Evolutionary conservation across 73 alveolate species (phyloP).

Genomic region (Tetrahymena malaccensis): DNA sequence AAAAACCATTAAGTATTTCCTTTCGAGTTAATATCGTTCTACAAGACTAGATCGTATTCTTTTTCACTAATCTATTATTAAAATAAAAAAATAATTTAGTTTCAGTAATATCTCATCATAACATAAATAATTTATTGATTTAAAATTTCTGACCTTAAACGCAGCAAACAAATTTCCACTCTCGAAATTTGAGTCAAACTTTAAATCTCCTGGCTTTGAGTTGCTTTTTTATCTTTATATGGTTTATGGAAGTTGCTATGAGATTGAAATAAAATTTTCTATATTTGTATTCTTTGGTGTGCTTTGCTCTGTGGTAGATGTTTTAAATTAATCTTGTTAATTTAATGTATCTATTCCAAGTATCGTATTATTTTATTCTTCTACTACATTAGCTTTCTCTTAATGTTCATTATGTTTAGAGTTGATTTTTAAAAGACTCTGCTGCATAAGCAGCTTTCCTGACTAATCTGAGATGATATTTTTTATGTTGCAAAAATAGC

Average conservation of each 20-base stretch:
- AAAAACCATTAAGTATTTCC: conserved; percentile 87
- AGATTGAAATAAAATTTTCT: not conserved
- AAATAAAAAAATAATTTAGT: not conserved
- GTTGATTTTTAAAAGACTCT: not conserved
- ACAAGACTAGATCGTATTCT: conserved; percentile 63
- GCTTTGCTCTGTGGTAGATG: not conserved
- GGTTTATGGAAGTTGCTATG: not conserved
- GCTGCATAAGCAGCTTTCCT: not conserved
- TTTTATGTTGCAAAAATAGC: not conserved
- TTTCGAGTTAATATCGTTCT: conserved; percentile 74
- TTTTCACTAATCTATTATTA: not conserved
- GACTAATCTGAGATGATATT: not conserved
- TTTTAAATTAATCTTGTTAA: not conserved
- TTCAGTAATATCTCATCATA: no score
- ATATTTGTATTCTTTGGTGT: not conserved
- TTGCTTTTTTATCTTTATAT: not conserved
- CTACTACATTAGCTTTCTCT: not conserved
- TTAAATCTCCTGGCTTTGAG: not conserved
- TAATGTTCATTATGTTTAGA: not conserved
- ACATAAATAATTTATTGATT: not conserved
- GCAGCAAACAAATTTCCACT: conserved; percentile 70
- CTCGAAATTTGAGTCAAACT: conserved; percentile 77
- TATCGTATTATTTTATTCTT: not conserved
- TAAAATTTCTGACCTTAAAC: conserved; percentile 14
- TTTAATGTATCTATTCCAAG: not conserved